Conservation (phyloP, 441 rosid genomes). For the Populus hybrid region DNA sequence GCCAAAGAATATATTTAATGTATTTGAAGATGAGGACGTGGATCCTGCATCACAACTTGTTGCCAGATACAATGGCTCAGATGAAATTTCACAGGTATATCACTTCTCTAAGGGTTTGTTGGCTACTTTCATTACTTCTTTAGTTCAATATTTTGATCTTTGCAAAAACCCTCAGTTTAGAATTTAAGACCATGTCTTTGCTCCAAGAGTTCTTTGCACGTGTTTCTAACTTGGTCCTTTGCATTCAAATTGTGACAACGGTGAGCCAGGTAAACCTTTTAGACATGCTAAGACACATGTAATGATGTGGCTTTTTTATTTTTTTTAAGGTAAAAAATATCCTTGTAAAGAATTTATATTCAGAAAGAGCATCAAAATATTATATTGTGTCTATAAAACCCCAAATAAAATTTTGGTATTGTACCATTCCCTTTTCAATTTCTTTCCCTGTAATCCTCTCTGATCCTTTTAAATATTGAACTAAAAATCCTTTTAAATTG, state of each 20-base stretch:
- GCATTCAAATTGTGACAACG: neutral
- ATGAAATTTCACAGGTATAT: conserved; percentile 67
- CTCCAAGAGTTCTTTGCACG: neutral
- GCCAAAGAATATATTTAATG: conserved; percentile 53
- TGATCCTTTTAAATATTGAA: too few relatives aligned
- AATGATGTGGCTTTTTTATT: neutral
- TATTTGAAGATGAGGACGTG: conserved; percentile 48
- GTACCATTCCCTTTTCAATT: neutral
- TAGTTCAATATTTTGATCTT: neutral
- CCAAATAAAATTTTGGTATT: neutral
- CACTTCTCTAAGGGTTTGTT: neutral
- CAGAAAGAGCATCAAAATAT: neutral
- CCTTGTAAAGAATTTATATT: neutral
- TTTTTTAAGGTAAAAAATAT: neutral
- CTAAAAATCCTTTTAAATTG: neutral
- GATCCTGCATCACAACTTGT: conserved; percentile 95
- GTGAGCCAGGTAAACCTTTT: neutral
- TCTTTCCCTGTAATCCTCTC: neutral
- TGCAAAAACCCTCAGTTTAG: neutral
- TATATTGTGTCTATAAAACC: neutral
- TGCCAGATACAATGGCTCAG: conserved; percentile 74
- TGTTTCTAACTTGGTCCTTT: neutral
- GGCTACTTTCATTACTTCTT: conserved; percentile 12
- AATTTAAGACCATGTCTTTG: neutral
- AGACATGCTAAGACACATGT: neutral